These are phyloP conservation scores for Tricholoma bakamatsutake DNA, from an alignment of 768 basidiomycete species.

Conservation along the genomic window DNA sequence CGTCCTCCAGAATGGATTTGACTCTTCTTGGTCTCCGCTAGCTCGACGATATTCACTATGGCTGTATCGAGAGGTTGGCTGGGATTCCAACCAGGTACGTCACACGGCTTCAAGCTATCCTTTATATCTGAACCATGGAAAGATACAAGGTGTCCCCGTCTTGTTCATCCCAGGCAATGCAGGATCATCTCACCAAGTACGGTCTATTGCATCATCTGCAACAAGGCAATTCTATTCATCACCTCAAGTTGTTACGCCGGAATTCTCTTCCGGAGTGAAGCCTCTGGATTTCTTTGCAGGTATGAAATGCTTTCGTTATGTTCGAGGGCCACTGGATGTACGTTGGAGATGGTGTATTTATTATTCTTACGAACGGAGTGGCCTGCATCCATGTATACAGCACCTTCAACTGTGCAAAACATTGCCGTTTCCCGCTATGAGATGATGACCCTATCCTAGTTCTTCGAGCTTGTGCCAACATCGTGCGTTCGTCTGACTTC, in stretches of 20 bases:
- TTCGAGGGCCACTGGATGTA: not conserved
- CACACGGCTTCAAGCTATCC: not conserved
- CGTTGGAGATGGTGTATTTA: not conserved
- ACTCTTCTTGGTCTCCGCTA: slow-evolving; percentile 65
- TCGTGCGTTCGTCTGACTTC: not conserved
- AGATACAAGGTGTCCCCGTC: slow-evolving; percentile 63
- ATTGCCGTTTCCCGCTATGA: not conserved
- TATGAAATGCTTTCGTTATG: slow-evolving; percentile 26
- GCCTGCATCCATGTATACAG: not conserved
- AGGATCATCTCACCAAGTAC: slow-evolving; percentile 88
- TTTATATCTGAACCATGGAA: not conserved
- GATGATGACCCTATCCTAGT: not conserved
- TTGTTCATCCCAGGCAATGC: slow-evolving; percentile 98
- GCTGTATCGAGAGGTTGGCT: slow-evolving; percentile 85
- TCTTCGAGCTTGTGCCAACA: not conserved
- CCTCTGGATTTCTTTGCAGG: slow-evolving; percentile 85
- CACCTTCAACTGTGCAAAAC: not conserved
- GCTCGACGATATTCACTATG: slow-evolving; percentile 77
- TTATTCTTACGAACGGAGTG: not conserved
- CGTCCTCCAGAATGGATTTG: slow-evolving; percentile 61
- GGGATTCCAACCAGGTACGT: slow-evolving; percentile 63
- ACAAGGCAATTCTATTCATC: slow-evolving; percentile 69
- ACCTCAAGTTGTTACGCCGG: slow-evolving; percentile 48
- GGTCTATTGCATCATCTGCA: slow-evolving; percentile 92
- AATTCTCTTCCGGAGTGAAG: slow-evolving; percentile 46